Evolutionary conservation across 164 flowering plant genomes (phyloP).

Genomic region (Sedum album): DNA sequence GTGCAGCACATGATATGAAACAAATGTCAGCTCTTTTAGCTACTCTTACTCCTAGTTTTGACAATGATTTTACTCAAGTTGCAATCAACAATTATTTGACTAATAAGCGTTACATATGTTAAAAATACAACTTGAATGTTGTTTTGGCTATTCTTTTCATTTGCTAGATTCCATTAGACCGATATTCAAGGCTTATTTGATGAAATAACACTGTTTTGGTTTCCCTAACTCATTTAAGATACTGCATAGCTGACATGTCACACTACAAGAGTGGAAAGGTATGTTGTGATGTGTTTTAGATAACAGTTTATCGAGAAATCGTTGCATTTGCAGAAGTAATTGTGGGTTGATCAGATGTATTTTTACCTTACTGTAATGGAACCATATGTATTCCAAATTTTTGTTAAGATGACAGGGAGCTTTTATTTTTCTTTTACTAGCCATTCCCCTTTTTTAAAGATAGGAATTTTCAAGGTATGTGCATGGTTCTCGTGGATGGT

Average conservation of each 20-base stretch:
- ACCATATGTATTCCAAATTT: not conserved
- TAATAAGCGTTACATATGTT: not conserved
- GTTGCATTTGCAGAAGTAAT: not conserved
- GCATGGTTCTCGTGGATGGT: not conserved
- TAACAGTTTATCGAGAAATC: slow-evolving; percentile 6
- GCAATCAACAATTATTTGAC: not conserved
- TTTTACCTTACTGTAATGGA: not conserved
- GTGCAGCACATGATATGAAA: not conserved
- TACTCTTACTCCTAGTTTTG: not conserved
- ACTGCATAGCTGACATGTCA: slow-evolving; percentile 98
- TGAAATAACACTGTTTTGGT: slow-evolving; percentile 8
- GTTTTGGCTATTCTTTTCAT: too few relatives aligned
- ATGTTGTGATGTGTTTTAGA: slow-evolving; percentile 5
- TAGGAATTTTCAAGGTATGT: not conserved
- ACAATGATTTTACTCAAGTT: not conserved
- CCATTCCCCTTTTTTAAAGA: not conserved
- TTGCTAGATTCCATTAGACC: too few relatives aligned
- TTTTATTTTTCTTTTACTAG: not conserved
- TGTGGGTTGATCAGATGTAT: not conserved
- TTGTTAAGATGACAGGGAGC: not conserved
- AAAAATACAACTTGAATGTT: too few relatives aligned
- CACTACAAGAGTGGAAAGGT: slow-evolving; percentile 90
- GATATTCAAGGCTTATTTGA: not conserved
- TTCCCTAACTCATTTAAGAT: slow-evolving; percentile 52
- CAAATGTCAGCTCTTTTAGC: not conserved